These are phyloP conservation scores for Murraya paniculata DNA, from an alignment of 345 rosid species.

Conservation along the genomic window DNA sequence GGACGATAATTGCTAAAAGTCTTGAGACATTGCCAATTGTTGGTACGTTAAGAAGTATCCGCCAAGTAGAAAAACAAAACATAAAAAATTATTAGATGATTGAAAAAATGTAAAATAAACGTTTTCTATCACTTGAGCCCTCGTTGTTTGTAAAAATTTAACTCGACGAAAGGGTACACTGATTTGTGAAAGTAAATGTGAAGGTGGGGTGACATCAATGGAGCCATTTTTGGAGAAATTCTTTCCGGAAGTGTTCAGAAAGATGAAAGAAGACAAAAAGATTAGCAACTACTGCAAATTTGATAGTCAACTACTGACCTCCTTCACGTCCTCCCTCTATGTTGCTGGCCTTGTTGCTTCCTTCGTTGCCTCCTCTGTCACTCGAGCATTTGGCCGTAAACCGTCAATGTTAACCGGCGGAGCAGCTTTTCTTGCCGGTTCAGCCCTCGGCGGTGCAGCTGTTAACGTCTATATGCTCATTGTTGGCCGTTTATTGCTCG, in stretches of 20 bases:
- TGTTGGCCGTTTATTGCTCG: slow-evolving; percentile 66
- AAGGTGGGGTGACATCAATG: slow-evolving; percentile 89
- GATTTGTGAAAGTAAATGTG: background rate
- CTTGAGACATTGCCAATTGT: background rate
- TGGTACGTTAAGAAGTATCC: background rate
- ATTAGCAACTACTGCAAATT: slow-evolving; percentile 73
- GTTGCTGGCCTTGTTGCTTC: slow-evolving; percentile 63
- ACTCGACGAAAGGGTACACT: background rate
- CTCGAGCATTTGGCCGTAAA: slow-evolving; percentile 59
- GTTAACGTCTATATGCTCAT: slow-evolving; percentile 54
- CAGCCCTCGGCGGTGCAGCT: slow-evolving; percentile 61
- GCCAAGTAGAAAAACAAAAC: background rate
- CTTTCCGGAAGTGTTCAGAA: slow-evolving; percentile 50
- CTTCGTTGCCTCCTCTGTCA: slow-evolving; percentile 56
- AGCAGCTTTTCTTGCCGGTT: slow-evolving; percentile 53
- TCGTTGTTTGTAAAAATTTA: too few species aligned
- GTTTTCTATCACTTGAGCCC: too few species aligned
- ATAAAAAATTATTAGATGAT: too few species aligned
- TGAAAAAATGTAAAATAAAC: too few species aligned
- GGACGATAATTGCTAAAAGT: background rate
- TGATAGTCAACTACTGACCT: slow-evolving; percentile 63
- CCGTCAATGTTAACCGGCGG: slow-evolving; percentile 62
- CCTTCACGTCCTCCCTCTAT: slow-evolving; percentile 78
- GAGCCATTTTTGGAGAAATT: slow-evolving; percentile 57
- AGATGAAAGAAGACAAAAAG: slow-evolving; percentile 45